Evolutionary conservation across 2,329 filamentous ascomycete species (phyloP), one percentile per base, ranked within the genome.

Genomic region (Colletotrichum sp.): DNA sequence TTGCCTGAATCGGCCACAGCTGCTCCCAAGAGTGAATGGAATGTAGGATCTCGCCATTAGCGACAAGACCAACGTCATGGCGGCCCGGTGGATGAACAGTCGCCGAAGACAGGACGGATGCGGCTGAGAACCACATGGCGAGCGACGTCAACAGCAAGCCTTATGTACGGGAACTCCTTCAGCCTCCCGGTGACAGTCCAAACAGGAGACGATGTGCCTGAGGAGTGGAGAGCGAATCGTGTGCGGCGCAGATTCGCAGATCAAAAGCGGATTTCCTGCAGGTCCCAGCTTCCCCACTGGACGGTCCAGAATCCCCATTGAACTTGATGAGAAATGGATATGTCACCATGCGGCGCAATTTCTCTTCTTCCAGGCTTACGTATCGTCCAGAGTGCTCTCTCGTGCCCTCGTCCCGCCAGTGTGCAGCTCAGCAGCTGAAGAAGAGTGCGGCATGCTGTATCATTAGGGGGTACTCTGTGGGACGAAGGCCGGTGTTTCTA

Each of bases 191-290:
- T 63, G 59, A 63, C 59, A 71, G 55, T 65, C 36, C 61, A 48
- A 26, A 34, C 55, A 57, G 52, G 43, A 55, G 59, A 15, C 21
- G 55, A 61, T 48, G 68, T 63, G 43, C 57, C 48, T 52, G 32
- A 60, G 34, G 70, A 34, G 71, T 76, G 74, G 74, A 69, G 72
- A 60, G 74, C 61, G 15, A 10, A 60, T 76, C 64, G 36, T 73
- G 65, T 64, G 48, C 59, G 71, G 65, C 61, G 74, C 59, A 76
- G 43, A 32, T 65, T n/a, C 24, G 74, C 65, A 76, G 74, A 76
- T 76, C 74, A 76, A 76, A 76, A 76, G 74, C 74, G 74, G 70
- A 76, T 36, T 74, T 65, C n/a, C 26, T 74, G 43, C 48, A 30
- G 64, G n/a, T 61, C 60, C 64, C 68, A 66, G 59, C 64, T 64